These are phyloP conservation scores for Hypoxylon sp. DNA, from an alignment of 2,329 filamentous ascomycete species.

Conservation along the genomic window DNA sequence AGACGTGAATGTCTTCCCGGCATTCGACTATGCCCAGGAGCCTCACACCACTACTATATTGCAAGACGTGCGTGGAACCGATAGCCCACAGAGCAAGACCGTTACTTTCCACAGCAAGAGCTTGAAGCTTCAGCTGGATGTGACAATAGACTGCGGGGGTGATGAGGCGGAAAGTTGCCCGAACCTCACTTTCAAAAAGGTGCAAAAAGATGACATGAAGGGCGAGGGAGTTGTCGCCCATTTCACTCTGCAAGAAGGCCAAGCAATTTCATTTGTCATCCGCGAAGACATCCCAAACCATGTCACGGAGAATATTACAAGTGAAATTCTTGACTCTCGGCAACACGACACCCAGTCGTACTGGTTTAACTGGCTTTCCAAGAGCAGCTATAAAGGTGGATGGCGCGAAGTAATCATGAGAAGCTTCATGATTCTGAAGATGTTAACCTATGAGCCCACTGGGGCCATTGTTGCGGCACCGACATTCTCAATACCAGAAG, in stretches of 20 bases:
- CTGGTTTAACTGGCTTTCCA: conserved; percentile 81
- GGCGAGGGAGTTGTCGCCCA: conserved; percentile 75
- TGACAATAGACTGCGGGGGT: conserved; percentile 74
- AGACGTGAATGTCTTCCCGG: conserved; percentile 80
- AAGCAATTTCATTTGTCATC: conserved; percentile 78
- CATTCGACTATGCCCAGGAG: conserved; percentile 78
- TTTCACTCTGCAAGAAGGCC: conserved; percentile 74
- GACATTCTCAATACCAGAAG: conserved; percentile 83
- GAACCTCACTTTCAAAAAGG: conserved; percentile 68
- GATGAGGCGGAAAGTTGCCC: conserved; percentile 64
- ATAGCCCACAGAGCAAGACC: conserved; percentile 67
- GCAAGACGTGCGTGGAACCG: conserved; percentile 59
- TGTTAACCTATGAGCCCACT: conserved; percentile 83
- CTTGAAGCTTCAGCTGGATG: conserved; percentile 75
- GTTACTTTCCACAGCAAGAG: conserved; percentile 74
- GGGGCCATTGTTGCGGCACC: conserved; percentile 83
- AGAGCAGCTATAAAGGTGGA: conserved; percentile 78
- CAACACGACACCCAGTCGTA: conserved; percentile 79
- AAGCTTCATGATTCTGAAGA: conserved; percentile 81
- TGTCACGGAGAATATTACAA: conserved; percentile 71
- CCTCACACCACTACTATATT: conserved; percentile 72
- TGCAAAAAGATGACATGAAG: conserved; percentile 65
- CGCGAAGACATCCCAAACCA: conserved; percentile 73
- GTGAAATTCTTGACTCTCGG: conserved; percentile 69
- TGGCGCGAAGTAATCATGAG: conserved; percentile 80